phyloP scores from a whole-genome alignment of 2,329 filamentous ascomycete species.

The Trichoderma cornu-damae region DNA sequence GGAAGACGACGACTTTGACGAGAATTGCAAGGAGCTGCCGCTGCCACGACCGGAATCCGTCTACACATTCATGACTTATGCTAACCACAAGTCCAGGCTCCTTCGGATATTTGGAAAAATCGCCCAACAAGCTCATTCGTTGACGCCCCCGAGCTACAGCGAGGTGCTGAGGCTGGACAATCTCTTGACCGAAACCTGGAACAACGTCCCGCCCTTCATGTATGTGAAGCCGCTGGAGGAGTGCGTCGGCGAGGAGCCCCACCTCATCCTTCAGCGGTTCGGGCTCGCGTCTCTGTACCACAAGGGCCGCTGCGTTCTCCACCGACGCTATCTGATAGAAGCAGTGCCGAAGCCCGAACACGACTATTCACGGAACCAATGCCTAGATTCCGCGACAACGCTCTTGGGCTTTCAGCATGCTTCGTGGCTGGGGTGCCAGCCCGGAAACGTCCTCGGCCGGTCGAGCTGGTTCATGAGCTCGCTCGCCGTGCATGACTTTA shows the following conservation, averaged over 20 bases:
- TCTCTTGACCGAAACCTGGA: conserved; percentile 43
- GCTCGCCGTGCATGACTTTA: conserved; percentile 55
- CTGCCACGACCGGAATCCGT: conserved; percentile 52
- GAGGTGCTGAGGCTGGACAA: conserved; percentile 47
- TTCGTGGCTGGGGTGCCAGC: conserved; percentile 46
- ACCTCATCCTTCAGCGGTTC: conserved; percentile 48
- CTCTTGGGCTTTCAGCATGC: conserved; percentile 45
- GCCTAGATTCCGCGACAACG: conserved; percentile 45
- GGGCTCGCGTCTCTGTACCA: conserved; percentile 49
- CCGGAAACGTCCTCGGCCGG: conserved; percentile 48
- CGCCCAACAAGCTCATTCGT: conserved; percentile 45
- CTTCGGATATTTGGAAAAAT: conserved; percentile 47
- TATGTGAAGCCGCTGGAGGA: conserved; percentile 44
- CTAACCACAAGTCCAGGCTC: conserved; percentile 47
- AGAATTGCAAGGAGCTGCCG: conserved; percentile 51
- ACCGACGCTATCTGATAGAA: conserved; percentile 49
- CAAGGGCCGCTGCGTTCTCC: conserved; percentile 52
- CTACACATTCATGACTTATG: conserved; percentile 54
- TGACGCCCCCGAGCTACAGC: conserved; percentile 43
- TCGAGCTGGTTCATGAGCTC: conserved; percentile 55
- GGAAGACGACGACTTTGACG: conserved; percentile 60
- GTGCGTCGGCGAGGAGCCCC: conserved; percentile 44
- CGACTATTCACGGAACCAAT: conserved; percentile 48
- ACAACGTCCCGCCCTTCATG: conserved; percentile 44
- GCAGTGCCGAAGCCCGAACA: conserved; percentile 40